A percentile compares a stretch with the other conserved stretches of the same genome.
phyloP scores from a whole-genome alignment of 768 basidiomycete species.

The Mycena rosella region DNA sequence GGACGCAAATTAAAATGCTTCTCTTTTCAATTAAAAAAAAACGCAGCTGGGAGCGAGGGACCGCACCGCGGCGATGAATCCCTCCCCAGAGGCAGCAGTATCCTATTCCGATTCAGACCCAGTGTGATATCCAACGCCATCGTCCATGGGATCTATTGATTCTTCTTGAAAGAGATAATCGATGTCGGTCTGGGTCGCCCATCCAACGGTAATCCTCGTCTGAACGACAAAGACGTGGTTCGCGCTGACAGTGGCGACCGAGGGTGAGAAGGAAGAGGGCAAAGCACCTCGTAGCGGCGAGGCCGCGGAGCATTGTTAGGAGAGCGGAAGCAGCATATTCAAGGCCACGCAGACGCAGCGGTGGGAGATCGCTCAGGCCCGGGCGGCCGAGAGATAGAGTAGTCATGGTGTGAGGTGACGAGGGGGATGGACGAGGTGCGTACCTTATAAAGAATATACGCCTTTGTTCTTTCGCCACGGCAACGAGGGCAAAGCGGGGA shows the following conservation, averaged over 20 bases:
- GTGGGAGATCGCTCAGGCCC: conserved; percentile 2
- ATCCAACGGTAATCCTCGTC: no score
- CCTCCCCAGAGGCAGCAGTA: no score
- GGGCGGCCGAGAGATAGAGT: not conserved
- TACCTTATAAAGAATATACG: not conserved
- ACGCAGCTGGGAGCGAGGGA: no score
- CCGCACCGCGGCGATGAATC: no score
- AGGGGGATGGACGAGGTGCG: not conserved
- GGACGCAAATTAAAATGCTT: no score
- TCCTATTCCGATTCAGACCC: no score
- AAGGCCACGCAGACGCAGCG: not conserved
- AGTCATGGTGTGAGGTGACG: conserved; percentile 9
- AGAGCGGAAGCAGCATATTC: conserved; percentile 6
- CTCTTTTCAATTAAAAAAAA: no score
- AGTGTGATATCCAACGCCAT: no score
- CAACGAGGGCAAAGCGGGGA: not conserved
- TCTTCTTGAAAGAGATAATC: no score
- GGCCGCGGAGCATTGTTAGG: not conserved
- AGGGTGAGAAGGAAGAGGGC: conserved; percentile 3
- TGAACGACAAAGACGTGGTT: not conserved
- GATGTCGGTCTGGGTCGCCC: no score
- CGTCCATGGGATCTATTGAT: no score
- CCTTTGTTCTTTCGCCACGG: not conserved
- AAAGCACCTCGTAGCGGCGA: not conserved
- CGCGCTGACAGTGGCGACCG: not conserved